Percentiles rank a stretch among this genome's conserved stretches.
These are phyloP conservation scores for Arthrobotrys sphaeroides DNA, from an alignment of 2,329 filamentous ascomycete genomes.

Conservation along the genomic window DNA sequence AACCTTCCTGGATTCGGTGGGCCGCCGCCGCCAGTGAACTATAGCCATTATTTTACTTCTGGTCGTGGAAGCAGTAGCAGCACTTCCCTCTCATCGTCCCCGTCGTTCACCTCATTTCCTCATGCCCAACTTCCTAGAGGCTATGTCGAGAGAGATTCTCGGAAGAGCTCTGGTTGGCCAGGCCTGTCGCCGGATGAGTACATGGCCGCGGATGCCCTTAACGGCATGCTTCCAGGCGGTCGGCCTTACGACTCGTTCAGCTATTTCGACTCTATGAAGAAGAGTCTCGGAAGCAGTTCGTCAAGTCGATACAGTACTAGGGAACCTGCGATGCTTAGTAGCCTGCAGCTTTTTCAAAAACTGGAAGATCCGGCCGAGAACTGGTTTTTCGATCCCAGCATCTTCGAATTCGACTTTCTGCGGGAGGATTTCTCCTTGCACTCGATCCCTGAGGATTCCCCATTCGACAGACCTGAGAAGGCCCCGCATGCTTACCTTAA, in stretches of 20 bases:
- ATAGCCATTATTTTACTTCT: slow-evolving; percentile 42
- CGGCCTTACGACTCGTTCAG: slow-evolving; percentile 42
- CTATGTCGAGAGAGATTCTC: slow-evolving; percentile 46
- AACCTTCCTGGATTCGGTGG: slow-evolving; percentile 41
- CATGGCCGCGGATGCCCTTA: slow-evolving; percentile 46
- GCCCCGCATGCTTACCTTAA: slow-evolving; percentile 44
- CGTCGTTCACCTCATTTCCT: slow-evolving; percentile 45
- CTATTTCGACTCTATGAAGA: slow-evolving; percentile 51
- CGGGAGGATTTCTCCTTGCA: slow-evolving; percentile 49
- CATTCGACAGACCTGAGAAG: slow-evolving; percentile 27
- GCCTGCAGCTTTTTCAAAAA: slow-evolving; percentile 42
- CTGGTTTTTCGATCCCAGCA: slow-evolving; percentile 49
- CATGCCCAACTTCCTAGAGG: slow-evolving; percentile 46
- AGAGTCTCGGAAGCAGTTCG: slow-evolving; percentile 38
- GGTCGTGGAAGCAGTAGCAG: slow-evolving; percentile 46
- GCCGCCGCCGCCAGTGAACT: slow-evolving; percentile 43
- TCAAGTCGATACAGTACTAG: slow-evolving; percentile 33
- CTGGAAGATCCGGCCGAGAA: slow-evolving; percentile 47
- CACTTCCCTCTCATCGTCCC: slow-evolving; percentile 46
- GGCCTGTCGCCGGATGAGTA: slow-evolving; percentile 48
- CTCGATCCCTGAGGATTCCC: slow-evolving; percentile 43
- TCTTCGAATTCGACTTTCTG: slow-evolving; percentile 52
- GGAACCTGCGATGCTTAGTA: slow-evolving; percentile 46
- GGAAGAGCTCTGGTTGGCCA: slow-evolving; percentile 37
- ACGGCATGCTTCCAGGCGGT: slow-evolving; percentile 42